These are phyloP conservation scores for Boletus sp. DNA, from an alignment of 768 basidiomycete genomes.

Conservation along the genomic window DNA sequence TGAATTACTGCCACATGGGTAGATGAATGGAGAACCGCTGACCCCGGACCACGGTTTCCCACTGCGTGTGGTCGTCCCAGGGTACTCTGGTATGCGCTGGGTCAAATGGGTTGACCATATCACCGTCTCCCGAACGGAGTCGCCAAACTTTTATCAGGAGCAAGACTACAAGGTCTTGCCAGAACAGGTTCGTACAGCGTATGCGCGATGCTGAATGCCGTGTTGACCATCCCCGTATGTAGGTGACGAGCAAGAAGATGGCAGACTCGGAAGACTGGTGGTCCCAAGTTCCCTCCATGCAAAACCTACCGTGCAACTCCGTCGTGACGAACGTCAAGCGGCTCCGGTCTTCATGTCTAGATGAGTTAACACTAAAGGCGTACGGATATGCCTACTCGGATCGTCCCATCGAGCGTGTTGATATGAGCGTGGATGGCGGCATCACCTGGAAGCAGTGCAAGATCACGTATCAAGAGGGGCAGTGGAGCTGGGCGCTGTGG, in stretches of 20 bases:
- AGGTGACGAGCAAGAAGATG: slow-evolving; percentile 27
- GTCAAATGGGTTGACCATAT: slow-evolving; percentile 74
- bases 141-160: slow-evolving; percentile 69
- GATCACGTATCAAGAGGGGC: slow-evolving; percentile 58
- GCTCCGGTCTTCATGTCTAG: slow-evolving; percentile 8
- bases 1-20: not conserved
- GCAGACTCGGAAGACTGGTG: slow-evolving; percentile 37
- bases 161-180: slow-evolving; percentile 67
- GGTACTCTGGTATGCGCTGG: slow-evolving; percentile 67
- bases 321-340: slow-evolving; percentile 39
- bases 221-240: not conserved
- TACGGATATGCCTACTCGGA: slow-evolving; percentile 57
- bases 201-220: not conserved
- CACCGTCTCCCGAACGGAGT: slow-evolving; percentile 49
- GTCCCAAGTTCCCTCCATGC: slow-evolving; percentile 57
- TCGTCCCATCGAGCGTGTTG: slow-evolving; percentile 46
- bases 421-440: slow-evolving; percentile 52
- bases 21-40: slow-evolving; percentile 63
- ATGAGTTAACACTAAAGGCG: slow-evolving; percentile 29
- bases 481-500: slow-evolving; percentile 78
- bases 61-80: slow-evolving; percentile 64
- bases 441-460: slow-evolving; percentile 46
- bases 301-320: slow-evolving; percentile 58
- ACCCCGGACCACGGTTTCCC: slow-evolving; percentile 63
- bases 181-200: slow-evolving; percentile 39